Evolutionary conservation across 140 eudicot species (phyloP), one percentile per base, ranked within the genome.

Genomic region (Ambrosia hybrid): DNA sequence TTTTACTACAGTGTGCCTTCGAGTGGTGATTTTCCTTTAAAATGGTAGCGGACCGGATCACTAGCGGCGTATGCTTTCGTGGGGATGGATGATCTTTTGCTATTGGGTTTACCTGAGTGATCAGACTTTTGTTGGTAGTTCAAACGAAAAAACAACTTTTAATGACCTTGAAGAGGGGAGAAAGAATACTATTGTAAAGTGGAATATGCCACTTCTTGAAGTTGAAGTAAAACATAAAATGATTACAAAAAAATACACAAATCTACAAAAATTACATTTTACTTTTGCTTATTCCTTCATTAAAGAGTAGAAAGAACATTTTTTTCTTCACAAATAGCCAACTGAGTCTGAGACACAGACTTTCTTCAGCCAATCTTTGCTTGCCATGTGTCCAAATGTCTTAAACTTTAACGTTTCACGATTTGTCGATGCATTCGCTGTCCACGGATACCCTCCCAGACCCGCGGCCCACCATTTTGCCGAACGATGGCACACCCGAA

Each of bases 361-460:
- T 68, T 36, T 68, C 74, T 76, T 69, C 81, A 59, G 65, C 81
- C 75, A 69, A 69, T 43, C 52, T 37, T 37, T 34, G 4, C 38
- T 51, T 39, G 65, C 75, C 76, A 69, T 63, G n/a, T 60, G 71
- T 69, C 45, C 5, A 60, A 60, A 9, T 51, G 2, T 37, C 9
- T 53, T 13, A 53, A 8, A 59, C 49, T 12, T 41, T 16, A 38
- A 37, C 45, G 33, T 10, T 53, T 76, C 72, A 84, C 36, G 73
- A 60, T 70, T 84, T 84, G 12, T 80, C 68, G 3, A 84, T 36
- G 69, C 72, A 70, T n/a, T 76, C 82, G 13, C 75, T 68, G 61
- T 83, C 80, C 43, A 73, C 91, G 0, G 86, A 82, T 55, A 89
- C 77, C 73, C 83, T 91, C 34, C 96, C 97, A 0, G 95, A 85